Base-by-base conservation (phyloP, 306 rosid species). In the Sicyos edulis region DNA sequence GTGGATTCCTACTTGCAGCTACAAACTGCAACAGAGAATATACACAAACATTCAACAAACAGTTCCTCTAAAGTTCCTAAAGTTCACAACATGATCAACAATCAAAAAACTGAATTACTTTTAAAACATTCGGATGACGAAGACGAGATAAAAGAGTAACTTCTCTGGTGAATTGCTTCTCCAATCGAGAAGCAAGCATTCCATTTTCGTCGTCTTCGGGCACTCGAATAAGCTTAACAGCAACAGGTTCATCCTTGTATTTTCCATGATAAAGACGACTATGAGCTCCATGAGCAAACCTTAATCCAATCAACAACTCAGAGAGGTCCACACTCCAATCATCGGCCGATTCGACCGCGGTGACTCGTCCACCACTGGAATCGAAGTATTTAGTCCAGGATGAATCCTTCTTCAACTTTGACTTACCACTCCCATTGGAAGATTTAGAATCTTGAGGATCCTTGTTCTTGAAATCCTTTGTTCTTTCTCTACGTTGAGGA, bases 241-340 rank as follows among this genome's bases (percentile, higher is more conserved):
- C 99, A 53, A 95, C 96, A 72, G 86, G 52, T 65, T 85, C 82
- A 4, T 86, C 91, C 4, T 83, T 85, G 81, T 95, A 95, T 72
- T 81, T 82, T 75, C 99, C 99, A 73, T 85, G 97, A 79, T 95
- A 95, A 32, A 95, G 95, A 55, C 96, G 75, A 81, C 99, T 95
- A 79, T 91, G 95, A 22, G 97, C 95, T 6, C 99, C 99, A 78
- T 95, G 99, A 71, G 99, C 99, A 74, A 95, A 95, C 80, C 77
- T 91, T n/a, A 80, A 82, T 37, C 97, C 99, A 53, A 95, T 77
- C 82, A 86, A 87, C 78, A 95, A 66, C 82, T 89, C 76, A 2
- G 97, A 89, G 81, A 91, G 80, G 75, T 95, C 99, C 66, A 86
- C 88, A 70, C 79, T 76, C 87, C 80, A 91, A 51, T 87, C 97